These are phyloP conservation scores for Chenopodium quinoa DNA, from an alignment of 148 eudicot genomes.

Conservation along the genomic window DNA sequence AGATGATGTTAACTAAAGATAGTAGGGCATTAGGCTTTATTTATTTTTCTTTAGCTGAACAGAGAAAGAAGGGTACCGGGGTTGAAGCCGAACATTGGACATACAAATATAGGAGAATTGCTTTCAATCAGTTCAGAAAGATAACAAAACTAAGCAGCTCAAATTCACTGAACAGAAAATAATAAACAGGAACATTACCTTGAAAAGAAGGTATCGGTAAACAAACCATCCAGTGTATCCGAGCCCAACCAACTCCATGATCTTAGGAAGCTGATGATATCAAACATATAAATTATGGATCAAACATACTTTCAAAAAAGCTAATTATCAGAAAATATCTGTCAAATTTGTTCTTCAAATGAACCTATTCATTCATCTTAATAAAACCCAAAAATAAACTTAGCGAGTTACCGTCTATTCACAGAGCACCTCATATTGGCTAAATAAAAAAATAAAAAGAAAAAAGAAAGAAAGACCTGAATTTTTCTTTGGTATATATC, in stretches of 20 bases:
- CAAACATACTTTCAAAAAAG: neutral
- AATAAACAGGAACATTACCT: constrained; percentile 48
- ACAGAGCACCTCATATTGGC: neutral
- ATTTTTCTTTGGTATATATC: neutral
- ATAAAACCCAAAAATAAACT: neutral
- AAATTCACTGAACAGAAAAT: neutral
- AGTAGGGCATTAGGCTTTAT: neutral
- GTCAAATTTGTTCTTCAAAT: neutral
- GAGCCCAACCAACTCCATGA: constrained; percentile 98
- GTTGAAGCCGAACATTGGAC: neutral
- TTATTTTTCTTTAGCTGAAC: neutral
- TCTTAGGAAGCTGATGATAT: constrained; percentile 79
- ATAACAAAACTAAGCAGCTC: neutral
- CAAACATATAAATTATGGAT: neutral
- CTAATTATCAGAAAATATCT: neutral
- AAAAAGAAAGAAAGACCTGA: neutral
- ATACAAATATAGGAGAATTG: neutral
- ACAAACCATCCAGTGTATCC: constrained; percentile 99
- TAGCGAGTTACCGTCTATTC: neutral
- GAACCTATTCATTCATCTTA: neutral
- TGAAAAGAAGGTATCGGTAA: constrained; percentile 97
- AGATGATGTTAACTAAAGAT: neutral
- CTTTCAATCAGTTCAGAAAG: neutral
- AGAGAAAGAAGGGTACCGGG: neutral
- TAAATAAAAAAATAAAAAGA: too few relatives aligned